Base-by-base conservation (phyloP, 108 stramenopile genomes). In the Cyclotella baltica region DNA sequence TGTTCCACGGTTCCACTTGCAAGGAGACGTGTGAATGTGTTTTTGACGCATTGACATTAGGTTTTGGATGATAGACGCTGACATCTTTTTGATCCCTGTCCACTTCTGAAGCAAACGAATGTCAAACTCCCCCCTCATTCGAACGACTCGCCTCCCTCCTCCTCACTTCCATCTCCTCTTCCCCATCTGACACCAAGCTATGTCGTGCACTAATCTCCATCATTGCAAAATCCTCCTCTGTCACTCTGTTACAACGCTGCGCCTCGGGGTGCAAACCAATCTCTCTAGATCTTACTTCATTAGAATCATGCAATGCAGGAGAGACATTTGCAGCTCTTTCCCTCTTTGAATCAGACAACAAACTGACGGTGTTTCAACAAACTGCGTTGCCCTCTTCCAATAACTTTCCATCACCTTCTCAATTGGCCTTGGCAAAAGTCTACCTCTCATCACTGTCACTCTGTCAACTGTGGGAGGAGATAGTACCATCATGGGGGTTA, bases 41-140 rank as follows among this genome's bases (percentile, higher is more conserved):
- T 43, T 6, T 43, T 43, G 40, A 11, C 13, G 40, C 13, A 1
- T 48, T 48, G 47, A 48, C 6, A 48, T 6, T 1, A 16, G 18
- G 19, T 2, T n/a, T 1, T 48, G 19, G 18, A 16, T 48, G n/a
- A 48, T 48, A 16, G n/a, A n/a, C 47, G 1, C 2, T 2, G 23
- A 6, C 55, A 3, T 25, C 23, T 25, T 25, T n/a, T n/a, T 48
- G 2, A n/a, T 11, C 40, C n/a, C 25, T 25, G 11, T 23, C 23
- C 20, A 33, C 31, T n/a, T n/a, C n/a, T n/a, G n/a, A n/a, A 61
- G 59, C 59, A 33, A 61, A 61, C 13, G 59, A 61, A 61, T 61
- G 59, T 11, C 59, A 34, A 19, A 61, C 31, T 10, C 13, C 13
- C 16, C 31, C 30, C 33, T 31, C 59, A 11, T 31, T 61, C 20